Conservation (phyloP, 192 early-diverging fungal genomes). For the Spizellomyces sp. region DNA sequence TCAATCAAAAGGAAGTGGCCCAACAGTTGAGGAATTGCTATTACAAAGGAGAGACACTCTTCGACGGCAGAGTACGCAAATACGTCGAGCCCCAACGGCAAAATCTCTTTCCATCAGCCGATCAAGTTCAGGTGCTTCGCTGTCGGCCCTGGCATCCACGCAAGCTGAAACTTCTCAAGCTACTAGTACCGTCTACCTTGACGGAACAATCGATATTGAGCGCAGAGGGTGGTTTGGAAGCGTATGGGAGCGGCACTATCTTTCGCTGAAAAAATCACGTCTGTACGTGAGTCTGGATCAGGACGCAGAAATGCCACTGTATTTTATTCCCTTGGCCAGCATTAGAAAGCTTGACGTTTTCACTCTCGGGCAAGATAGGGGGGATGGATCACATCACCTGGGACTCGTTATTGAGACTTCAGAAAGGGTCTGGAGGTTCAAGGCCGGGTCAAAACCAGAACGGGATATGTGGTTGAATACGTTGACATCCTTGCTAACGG, state of each 20-base stretch:
- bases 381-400: not conserved
- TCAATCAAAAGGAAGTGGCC: not conserved
- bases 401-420: conserved; percentile 19
- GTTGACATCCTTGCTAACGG: not conserved
- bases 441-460: not conserved
- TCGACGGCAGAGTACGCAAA: not conserved
- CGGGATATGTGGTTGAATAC: conserved; percentile 16
- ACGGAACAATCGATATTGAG: conserved; percentile 23
- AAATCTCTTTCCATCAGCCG: too few species aligned
- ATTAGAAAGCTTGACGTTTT: conserved; percentile 15
- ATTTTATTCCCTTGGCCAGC: not conserved
- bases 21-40: conserved; percentile 11
- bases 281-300: conserved; percentile 13
- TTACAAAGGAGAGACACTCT: not conserved
- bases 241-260: conserved; percentile 9
- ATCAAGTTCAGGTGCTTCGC: too few species aligned
- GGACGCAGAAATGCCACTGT: conserved; percentile 11
- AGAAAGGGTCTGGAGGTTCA: conserved; percentile 4
- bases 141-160: too few species aligned
- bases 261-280: conserved; percentile 20
- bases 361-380: conserved; percentile 2
- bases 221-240: conserved; percentile 17
- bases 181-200: not conserved
- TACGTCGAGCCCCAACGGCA: too few species aligned
- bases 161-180: too few species aligned